A percentile compares a stretch with the other conserved stretches of the same genome.
These are phyloP conservation scores for Pseudocercospora pini-densiflorae DNA, from an alignment of 2,329 filamentous ascomycete genomes.

Conservation along the genomic window DNA sequence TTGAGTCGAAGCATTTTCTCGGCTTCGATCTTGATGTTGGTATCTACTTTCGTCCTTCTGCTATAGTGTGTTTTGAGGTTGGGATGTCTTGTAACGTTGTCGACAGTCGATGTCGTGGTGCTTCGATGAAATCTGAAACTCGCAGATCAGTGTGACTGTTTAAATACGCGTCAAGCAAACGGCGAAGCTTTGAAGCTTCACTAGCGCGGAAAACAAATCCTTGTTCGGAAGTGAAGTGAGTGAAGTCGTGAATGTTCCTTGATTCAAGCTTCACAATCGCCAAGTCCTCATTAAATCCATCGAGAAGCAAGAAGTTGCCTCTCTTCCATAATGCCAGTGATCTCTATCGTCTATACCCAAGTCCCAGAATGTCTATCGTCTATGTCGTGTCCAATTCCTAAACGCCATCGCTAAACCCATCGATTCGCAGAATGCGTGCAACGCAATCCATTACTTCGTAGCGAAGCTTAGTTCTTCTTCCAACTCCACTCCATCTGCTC, in stretches of 20 bases:
- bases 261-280: background rate
- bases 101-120: background rate
- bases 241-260: background rate
- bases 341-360: background rate
- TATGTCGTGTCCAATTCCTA: background rate
- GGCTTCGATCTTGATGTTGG: background rate
- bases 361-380: background rate
- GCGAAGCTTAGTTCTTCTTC: background rate
- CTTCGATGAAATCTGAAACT: background rate
- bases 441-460: background rate
- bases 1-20: background rate
- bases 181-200: background rate
- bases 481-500: conserved; percentile 12
- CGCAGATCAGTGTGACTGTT: background rate
- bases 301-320: background rate
- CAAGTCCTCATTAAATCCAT: background rate
- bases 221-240: background rate
- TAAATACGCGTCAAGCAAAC: background rate
- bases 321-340: background rate
- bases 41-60: background rate
- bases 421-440: background rate
- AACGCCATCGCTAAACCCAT: conserved; percentile 5
- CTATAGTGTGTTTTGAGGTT: background rate
- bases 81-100: background rate
- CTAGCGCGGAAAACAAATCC: background rate